Base-by-base conservation (phyloP, 305 asterid genomes). In the Fraxinus paxiana region DNA sequence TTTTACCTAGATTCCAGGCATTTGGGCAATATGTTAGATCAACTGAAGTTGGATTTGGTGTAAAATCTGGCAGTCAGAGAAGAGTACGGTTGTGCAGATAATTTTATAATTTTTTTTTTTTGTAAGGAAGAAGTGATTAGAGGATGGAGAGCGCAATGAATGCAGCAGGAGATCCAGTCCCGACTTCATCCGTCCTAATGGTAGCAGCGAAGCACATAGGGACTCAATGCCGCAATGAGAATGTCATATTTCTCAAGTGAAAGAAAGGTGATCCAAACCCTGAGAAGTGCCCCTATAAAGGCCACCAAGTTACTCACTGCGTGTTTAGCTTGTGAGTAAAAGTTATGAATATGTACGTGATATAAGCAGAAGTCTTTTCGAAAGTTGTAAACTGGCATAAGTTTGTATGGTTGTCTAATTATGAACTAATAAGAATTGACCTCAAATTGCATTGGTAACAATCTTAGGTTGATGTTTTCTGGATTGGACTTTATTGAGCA, bases 201-300 rank as follows among this genome's bases (percentile, higher is more conserved):
- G 51, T 84, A 28, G 81, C 86, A 1, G 81, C 88, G 33, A 85
- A 84, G 80, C 87, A 88, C 73, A 88, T 88, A 78, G 72, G 83
- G 8, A 82, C 81, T 9, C 80, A 70, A 28, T 88, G 91, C 82
- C 77, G 79, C 2, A 79, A 76, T 1, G 85, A 83, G 70, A 83
- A 86, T 78, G 51, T 83, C 81, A 87, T 86, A 7, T 88, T 86
- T 80, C 65, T 85, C 69, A 83, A 79, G 76, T 86, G 91, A 80
- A 82, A 83, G 81, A 85, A 86, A 74, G 82, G 79, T 74, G 88
- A 86, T 82, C 84, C 85, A 0, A 86, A 88, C 79, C 91, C 88
- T 5, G 86, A 85, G 81, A 86, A 86, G 46, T 85, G 88, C 78
- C 84, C 83, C 5, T 81, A 75, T 5, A 85, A 85, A 83, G 84